Evolutionary conservation across 768 basidiomycete species (phyloP).

Genomic region (Mrakia frigida): DNA sequence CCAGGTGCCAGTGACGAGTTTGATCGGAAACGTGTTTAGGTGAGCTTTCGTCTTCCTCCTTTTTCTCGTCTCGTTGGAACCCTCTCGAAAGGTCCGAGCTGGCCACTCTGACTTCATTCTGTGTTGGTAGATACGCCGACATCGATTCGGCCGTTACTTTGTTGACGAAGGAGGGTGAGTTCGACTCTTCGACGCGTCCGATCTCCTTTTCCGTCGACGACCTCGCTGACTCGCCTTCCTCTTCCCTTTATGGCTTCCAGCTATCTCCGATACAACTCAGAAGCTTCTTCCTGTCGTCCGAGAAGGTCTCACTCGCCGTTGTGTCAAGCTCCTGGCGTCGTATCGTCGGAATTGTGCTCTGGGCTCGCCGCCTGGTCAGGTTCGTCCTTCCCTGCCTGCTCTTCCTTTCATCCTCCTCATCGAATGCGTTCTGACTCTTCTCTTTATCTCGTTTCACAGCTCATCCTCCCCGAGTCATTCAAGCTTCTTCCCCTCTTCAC

Average conservation of each 20-base stretch:
- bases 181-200: not conserved
- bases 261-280: slow-evolving; percentile 59
- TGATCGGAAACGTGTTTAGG: slow-evolving; percentile 85
- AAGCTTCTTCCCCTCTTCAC: slow-evolving; percentile 75
- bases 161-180: slow-evolving; percentile 67
- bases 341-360: slow-evolving; percentile 87
- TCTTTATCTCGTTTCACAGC: slow-evolving; percentile 47
- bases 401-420: not conserved
- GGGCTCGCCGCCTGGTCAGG: slow-evolving; percentile 70
- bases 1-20: slow-evolving; percentile 68
- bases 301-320: slow-evolving; percentile 76
- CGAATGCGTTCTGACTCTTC: slow-evolving; percentile 8
- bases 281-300: slow-evolving; percentile 68
- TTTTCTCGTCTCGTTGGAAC: not conserved
- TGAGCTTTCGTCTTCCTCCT: not conserved
- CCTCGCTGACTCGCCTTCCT: not conserved
- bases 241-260: slow-evolving; percentile 47
- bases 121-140: slow-evolving; percentile 60
- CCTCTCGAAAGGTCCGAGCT: not conserved
- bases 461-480: slow-evolving; percentile 92
- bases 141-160: slow-evolving; percentile 73
- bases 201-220: not conserved
- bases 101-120: not conserved
- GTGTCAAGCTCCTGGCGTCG: slow-evolving; percentile 70
- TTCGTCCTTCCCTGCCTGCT: slow-evolving; percentile 48